Evolutionary conservation across 1,284 basidiomycete species (phyloP).

Genomic region (Rhodotorula mucilaginosa): DNA sequence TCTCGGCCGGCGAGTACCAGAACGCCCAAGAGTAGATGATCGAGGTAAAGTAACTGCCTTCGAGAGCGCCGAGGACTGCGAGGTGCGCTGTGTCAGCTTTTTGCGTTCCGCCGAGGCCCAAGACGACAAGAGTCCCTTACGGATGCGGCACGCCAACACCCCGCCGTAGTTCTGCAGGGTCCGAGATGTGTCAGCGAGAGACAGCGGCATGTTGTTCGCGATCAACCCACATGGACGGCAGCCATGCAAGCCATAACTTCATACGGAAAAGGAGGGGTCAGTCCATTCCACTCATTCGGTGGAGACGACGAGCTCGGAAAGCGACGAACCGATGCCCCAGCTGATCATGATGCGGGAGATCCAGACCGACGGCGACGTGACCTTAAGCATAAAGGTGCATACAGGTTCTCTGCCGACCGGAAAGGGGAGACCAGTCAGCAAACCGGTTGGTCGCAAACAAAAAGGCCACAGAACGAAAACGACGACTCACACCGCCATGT

Average conservation of each 20-base stretch:
- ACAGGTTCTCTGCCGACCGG: not conserved
- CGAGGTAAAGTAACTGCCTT: conserved; percentile 14
- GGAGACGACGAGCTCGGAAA: no score
- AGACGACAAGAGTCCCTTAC: not conserved
- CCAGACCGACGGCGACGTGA: conserved; percentile 9
- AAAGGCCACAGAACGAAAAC: not conserved
- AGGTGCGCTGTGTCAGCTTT: not conserved
- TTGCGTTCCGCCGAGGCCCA: not conserved
- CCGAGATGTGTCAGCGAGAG: no score
- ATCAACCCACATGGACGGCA: not conserved
- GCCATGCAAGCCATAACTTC: conserved; percentile 16
- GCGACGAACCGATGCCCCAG: not conserved
- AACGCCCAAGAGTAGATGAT: conserved; percentile 6
- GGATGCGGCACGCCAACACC: conserved; percentile 7
- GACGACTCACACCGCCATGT: not conserved
- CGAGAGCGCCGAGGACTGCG: conserved; percentile 8
- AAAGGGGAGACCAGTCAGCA: not conserved
- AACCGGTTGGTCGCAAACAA: no score
- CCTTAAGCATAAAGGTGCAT: conserved; percentile 5
- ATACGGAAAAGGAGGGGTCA: not conserved
- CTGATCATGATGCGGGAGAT: conserved; percentile 13
- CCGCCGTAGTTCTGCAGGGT: conserved; percentile 10
- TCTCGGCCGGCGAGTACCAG: conserved; percentile 14
- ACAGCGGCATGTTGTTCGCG: not conserved
- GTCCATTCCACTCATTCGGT: no score